Evolutionary conservation across 2,329 filamentous ascomycete species (phyloP).

Genomic region (Paraphaeosphaeria minitans): DNA sequence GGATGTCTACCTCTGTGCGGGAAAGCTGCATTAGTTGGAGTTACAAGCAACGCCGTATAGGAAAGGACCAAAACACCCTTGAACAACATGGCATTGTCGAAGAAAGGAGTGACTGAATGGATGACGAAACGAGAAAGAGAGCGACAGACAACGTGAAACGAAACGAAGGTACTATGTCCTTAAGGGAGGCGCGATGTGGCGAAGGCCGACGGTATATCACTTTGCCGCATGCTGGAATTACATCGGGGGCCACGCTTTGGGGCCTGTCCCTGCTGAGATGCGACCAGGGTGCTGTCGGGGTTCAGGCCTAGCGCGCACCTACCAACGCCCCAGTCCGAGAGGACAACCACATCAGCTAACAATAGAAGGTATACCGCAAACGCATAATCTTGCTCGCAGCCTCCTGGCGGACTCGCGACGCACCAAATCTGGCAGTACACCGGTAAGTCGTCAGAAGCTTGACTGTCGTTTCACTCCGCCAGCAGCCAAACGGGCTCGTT

Average conservation of each 20-base stretch:
- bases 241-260: conserved; percentile 17
- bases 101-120: conserved; percentile 34
- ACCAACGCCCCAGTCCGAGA: conserved; percentile 31
- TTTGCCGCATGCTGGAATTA: conserved; percentile 17
- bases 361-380: conserved; percentile 28
- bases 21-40: conserved; percentile 27
- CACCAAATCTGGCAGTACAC: conserved; percentile 13
- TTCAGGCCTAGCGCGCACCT: conserved; percentile 39
- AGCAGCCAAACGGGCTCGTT: conserved; percentile 9
- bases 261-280: conserved; percentile 21
- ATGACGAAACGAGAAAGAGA: conserved; percentile 31
- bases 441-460: conserved; percentile 23
- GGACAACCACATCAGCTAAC: conserved; percentile 36
- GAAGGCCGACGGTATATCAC: conserved; percentile 31
- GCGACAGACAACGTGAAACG: conserved; percentile 28
- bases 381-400: conserved; percentile 9
- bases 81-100: conserved; percentile 47
- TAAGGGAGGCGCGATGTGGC: conserved; percentile 24
- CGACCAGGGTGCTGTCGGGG: conserved; percentile 25
- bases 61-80: conserved; percentile 33
- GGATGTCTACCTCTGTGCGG: conserved; percentile 22
- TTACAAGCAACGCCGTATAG: conserved; percentile 29
- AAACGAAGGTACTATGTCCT: conserved; percentile 32
- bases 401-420: conserved; percentile 8
- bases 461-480: conserved; percentile 2